Base-by-base conservation (phyloP, 495 filamentous ascomycete genomes). In the Penicillium soppii region DNA sequence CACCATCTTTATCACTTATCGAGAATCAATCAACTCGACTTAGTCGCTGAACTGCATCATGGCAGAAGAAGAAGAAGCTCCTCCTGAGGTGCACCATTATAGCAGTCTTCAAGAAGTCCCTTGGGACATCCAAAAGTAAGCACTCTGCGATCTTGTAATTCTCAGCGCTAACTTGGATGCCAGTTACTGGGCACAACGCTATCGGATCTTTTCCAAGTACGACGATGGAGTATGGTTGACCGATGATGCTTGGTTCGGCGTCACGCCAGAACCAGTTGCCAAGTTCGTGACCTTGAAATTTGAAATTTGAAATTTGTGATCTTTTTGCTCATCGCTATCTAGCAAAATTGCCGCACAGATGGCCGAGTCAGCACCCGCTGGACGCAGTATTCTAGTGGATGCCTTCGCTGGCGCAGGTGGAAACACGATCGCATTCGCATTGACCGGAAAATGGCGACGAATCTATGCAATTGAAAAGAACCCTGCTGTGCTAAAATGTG, bases 381-480 rank as follows among this genome's bases (percentile, higher is more conserved):
- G 79, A 56, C 68, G 78, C 43, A 77, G 63, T 3, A 72, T 84
- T 47, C 57, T 97, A 25, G 81, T 98, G 36, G 94, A 98, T 65
- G 80, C 86, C 15, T 97, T 98, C 72, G 87, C 84, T 19, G 94
- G 94, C 25, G 90, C 91, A 7, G 94, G 94, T 13, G 94, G 92
- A 43, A 97, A 98, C 64, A 79, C 86, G n/a, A 98, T 98, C 53
- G 90, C 91, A 23, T 95, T 97, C 61, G 94, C 94, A 12, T 74
- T 82, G 7, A 86, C 85, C 3, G 80, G 79, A 8, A 79, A 82
- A 43, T 97, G 90, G 86, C 77, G 82, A 23, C 84, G 80, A 40
- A 79, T 98, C 39, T 89, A 96, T 62, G 90, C 88, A 26, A 87
- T 97, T 61, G 94, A 98, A 70, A 87, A 84, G 45, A 82, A 96